Base-by-base conservation (phyloP, 495 filamentous ascomycete species). In the Tuber magnatum region DNA sequence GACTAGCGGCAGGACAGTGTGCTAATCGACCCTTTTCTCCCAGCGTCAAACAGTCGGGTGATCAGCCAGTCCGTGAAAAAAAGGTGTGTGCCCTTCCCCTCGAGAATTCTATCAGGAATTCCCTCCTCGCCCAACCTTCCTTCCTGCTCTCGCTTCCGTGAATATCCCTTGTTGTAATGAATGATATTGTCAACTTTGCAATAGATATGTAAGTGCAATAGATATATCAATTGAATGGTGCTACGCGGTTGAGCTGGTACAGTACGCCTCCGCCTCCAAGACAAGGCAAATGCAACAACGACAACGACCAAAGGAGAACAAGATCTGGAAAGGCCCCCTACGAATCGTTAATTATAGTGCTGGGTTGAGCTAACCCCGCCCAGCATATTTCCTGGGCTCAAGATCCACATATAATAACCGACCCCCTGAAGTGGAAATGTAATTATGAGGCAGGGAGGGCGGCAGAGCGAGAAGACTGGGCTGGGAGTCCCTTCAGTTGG, bases 1-100 rank as follows among this genome's bases (percentile, higher is more conserved):
- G 77, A 75, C 77, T 79, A 79, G 77, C 77, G 77, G 77, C 76
- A 79, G 76, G n/a, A 72, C 77, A 68, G 75, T 75, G 75, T 68
- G 76, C 74, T 79, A 79, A 77, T 78, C 65, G 76, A 70, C 46
- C 75, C 70, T 72, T 72, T 65, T 75, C 71, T 14, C 72, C 72
- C 70, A 75, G 69, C 51, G 42, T 73, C 71, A 71, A 71, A 76
- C 65, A 78, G 77, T 79, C 77, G 73, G 76, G 77, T 79, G 77
- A 79, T 79, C 77, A 79, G 70, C 73, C 76, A 75, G 72, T 71
- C 73, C 72, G 70, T 65, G 77, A 73, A 79, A 79, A 79, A 65
- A 77, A 77, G 77, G 77, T 78, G 73, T 74, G 77, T 79, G 77
- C 78, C 76, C 77, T 71, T 69, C 71, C 70, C 73, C 35, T 35